Conservation (phyloP, 2,329 filamentous ascomycete species). For the Moelleriella libera region DNA sequence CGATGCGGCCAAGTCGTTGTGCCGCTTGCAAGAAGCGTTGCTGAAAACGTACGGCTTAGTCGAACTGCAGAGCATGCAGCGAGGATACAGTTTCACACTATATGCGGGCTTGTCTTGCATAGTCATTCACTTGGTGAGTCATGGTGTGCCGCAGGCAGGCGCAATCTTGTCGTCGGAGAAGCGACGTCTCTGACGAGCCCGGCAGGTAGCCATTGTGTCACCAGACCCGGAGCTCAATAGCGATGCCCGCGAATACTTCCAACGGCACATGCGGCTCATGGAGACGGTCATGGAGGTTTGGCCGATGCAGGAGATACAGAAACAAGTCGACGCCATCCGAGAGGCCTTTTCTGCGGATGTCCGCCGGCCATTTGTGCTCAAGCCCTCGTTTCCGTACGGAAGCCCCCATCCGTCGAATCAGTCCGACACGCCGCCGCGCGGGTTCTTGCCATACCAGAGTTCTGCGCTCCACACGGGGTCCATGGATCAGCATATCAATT, state of each 20-base stretch:
- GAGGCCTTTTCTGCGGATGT: constrained; percentile 83
- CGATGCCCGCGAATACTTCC: constrained; percentile 80
- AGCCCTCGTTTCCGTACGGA: constrained; percentile 74
- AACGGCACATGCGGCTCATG: constrained; percentile 83
- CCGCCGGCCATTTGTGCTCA: constrained; percentile 76
- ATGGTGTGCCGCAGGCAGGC: background rate
- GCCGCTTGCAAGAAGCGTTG: constrained; percentile 74
- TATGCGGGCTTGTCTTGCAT: constrained; percentile 85
- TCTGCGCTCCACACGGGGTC: constrained; percentile 30
- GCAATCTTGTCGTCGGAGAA: constrained; percentile 1
- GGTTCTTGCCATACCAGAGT: constrained; percentile 34
- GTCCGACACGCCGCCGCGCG: constrained; percentile 44
- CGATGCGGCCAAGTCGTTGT: constrained; percentile 69
- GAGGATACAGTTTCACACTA: constrained; percentile 91
- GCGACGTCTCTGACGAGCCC: constrained; percentile 6
- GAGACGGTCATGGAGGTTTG: constrained; percentile 72
- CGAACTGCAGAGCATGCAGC: constrained; percentile 80
- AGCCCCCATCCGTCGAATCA: constrained; percentile 55
- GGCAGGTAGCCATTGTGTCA: constrained; percentile 77
- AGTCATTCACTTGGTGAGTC: constrained; percentile 77
- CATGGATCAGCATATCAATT: constrained; percentile 39
- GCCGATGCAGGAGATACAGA: constrained; percentile 82
- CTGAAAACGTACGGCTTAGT: constrained; percentile 62
- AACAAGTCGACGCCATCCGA: constrained; percentile 76
- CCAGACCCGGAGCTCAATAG: constrained; percentile 78